A percentile compares a stretch with the other conserved stretches of the same genome.
Conservation (phyloP, 495 filamentous ascomycete genomes). For the Annulohypoxylon maeteangense region DNA sequence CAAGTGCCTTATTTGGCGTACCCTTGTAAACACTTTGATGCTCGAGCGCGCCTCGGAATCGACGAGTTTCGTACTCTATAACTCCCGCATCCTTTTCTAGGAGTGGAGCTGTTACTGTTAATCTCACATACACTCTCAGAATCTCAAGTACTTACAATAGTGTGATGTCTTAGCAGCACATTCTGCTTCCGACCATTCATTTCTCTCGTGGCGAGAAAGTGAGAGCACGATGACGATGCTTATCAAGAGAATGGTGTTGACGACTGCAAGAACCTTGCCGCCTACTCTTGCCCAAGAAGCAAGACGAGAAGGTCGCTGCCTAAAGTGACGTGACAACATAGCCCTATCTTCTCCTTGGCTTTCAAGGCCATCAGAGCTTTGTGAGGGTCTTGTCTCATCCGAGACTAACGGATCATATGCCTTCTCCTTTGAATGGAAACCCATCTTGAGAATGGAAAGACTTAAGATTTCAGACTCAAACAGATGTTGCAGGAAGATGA, state of each 20-base stretch:
- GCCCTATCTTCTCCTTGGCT: conserved; percentile 13
- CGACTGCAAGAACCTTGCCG: background rate
- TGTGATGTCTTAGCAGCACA: conserved; percentile 14
- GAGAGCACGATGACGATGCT: conserved; percentile 1
- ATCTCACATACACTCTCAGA: background rate
- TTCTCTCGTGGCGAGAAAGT: background rate
- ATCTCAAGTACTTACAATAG: background rate
- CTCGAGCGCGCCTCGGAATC: conserved; percentile 17
- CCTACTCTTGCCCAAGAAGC: background rate
- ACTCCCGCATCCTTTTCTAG: conserved; percentile 6
- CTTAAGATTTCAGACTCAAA: background rate
- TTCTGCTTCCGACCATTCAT: conserved; percentile 4
- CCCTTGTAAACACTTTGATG: conserved; percentile 17
- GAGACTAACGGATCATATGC: conserved; percentile 1
- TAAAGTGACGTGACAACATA: conserved; percentile 8
- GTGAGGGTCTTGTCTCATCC: conserved; percentile 3
- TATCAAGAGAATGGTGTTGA: conserved; percentile 1
- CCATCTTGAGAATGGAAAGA: background rate
- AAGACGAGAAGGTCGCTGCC: conserved; percentile 7
- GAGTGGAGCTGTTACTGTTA: background rate
- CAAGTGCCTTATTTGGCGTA: conserved; percentile 17
- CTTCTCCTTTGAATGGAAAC: background rate
- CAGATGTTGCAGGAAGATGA: background rate
- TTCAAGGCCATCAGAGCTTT: conserved; percentile 17
- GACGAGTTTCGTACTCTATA: conserved; percentile 16